These are phyloP conservation scores for Jatropha podagrica DNA, from an alignment of 441 rosid species.

Conservation along the genomic window DNA sequence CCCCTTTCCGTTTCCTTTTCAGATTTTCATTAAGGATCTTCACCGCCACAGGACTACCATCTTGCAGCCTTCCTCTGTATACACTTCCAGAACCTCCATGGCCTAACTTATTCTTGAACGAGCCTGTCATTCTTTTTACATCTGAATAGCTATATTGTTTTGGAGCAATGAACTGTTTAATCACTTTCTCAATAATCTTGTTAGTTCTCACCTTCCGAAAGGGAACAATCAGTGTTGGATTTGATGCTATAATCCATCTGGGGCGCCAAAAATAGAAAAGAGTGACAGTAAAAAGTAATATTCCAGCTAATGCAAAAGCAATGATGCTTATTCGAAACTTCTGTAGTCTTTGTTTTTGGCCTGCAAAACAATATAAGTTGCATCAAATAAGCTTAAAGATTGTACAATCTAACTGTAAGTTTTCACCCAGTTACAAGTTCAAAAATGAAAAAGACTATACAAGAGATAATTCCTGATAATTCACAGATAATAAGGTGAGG, in stretches of 20 bases:
- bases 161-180: neutral
- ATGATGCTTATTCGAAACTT: neutral
- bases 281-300: neutral
- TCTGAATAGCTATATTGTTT: neutral
- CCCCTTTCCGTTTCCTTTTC: neutral
- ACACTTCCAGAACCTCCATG: slow-evolving; percentile 3
- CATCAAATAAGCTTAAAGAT: neutral
- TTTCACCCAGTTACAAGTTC: neutral
- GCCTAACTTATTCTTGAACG: neutral
- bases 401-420: neutral
- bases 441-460: neutral
- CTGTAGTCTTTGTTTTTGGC: neutral
- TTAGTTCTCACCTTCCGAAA: neutral
- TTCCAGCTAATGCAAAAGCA: neutral
- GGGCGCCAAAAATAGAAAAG: neutral
- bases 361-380: slow-evolving; percentile 1
- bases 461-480: neutral
- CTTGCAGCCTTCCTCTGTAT: neutral
- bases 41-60: neutral
- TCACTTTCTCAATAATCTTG: neutral
- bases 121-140: slow-evolving; percentile 1
- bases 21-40: neutral
- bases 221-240: neutral
- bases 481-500: neutral
- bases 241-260: neutral